Evolutionary conservation across 805 yeast species (phyloP).

Genomic region (Barnettozyma siamensis): DNA sequence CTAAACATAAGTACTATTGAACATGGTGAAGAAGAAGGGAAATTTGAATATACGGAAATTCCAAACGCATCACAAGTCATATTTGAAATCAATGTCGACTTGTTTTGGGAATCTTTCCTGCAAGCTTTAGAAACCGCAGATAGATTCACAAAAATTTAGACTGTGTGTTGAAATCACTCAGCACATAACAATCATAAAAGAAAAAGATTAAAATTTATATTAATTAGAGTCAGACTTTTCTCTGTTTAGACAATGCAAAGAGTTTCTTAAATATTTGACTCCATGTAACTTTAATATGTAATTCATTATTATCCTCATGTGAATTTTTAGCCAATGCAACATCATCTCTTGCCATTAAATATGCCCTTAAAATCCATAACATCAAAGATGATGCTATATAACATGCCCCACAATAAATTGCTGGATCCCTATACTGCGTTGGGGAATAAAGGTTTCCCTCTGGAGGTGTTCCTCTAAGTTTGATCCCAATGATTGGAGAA

Average conservation of each 20-base stretch:
- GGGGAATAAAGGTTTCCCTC: conserved; percentile 27
- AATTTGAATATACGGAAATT: conserved; percentile 12
- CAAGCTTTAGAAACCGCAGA: conserved; percentile 34
- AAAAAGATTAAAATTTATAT: too few species aligned
- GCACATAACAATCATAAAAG: too few species aligned
- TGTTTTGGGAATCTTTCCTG: conserved; percentile 43
- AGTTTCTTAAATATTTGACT: neutral
- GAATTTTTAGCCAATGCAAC: conserved; percentile 21
- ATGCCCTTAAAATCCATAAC: conserved; percentile 46
- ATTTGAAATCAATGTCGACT: conserved; percentile 32
- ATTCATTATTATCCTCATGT: conserved; percentile 23
- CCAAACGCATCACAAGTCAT: conserved; percentile 35
- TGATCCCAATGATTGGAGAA: conserved; percentile 54
- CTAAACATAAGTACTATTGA: conserved; percentile 14
- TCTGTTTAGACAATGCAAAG: conserved; percentile 3
- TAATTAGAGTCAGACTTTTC: conserved; percentile 5
- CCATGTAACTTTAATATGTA: conserved; percentile 15
- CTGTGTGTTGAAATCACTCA: too few species aligned
- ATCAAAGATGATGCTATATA: conserved; percentile 41
- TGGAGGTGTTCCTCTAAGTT: conserved; percentile 33
- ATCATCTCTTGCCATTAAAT: conserved; percentile 45
- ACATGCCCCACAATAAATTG: conserved; percentile 52
- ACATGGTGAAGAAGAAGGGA: conserved; percentile 26
- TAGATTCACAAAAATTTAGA: neutral
- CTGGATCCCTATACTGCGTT: conserved; percentile 44